Conservation (phyloP, 2,329 filamentous ascomycete genomes). For the Ilyonectria mors-panacis region DNA sequence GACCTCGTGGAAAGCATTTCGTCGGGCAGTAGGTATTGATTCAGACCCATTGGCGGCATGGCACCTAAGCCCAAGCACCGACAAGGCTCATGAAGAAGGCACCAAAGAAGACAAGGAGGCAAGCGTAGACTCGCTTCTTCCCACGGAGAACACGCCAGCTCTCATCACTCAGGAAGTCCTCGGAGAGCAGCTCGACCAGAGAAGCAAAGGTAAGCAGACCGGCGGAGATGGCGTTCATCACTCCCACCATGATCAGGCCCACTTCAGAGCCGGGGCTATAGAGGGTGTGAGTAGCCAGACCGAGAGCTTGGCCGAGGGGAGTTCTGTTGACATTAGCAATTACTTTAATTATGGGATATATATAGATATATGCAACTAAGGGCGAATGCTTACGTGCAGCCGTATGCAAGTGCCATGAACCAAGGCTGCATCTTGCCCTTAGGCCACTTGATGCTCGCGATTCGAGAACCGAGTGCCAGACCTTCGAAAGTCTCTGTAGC, state of each 20-base stretch:
- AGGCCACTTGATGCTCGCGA: constrained; percentile 68
- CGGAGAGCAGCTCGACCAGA: constrained; percentile 79
- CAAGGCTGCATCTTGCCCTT: constrained; percentile 63
- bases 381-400: constrained; percentile 61
- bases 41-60: background rate
- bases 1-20: background rate
- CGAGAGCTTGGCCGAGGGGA: constrained; percentile 81
- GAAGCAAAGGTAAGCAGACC: constrained; percentile 81
- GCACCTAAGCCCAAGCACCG: constrained; percentile 71
- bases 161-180: constrained; percentile 78
- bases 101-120: constrained; percentile 70
- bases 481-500: constrained; percentile 64
- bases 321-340: constrained; percentile 62
- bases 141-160: constrained; percentile 72
- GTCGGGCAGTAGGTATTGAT: background rate
- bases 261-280: constrained; percentile 78
- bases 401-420: constrained; percentile 71
- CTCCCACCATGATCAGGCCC: constrained; percentile 78
- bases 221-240: constrained; percentile 82
- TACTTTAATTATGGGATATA: background rate
- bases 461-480: constrained; percentile 75
- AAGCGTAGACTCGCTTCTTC: constrained; percentile 67
- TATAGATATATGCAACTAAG: too few species aligned
- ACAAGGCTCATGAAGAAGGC: constrained; percentile 76
- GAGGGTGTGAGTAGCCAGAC: constrained; percentile 76